Evolutionary conservation across 495 filamentous ascomycete genomes (phyloP).

Genomic region (Lichenothelia convexa): DNA sequence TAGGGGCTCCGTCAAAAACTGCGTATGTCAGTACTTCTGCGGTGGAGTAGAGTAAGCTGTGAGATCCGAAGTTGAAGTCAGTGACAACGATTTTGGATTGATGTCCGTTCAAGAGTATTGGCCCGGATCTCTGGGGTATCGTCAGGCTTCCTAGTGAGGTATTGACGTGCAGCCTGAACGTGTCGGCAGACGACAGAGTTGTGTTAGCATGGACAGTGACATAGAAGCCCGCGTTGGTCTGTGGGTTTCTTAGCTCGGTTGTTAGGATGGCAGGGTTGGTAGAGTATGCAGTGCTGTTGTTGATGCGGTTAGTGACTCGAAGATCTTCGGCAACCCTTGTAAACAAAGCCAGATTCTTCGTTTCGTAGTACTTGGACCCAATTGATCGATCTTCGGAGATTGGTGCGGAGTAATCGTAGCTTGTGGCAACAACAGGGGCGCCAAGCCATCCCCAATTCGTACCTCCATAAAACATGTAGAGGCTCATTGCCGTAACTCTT

Average conservation of each 20-base stretch:
- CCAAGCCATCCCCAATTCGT: constrained; percentile 32
- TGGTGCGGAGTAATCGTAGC: constrained; percentile 26
- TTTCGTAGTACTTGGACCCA: constrained; percentile 39
- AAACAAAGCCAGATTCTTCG: constrained; percentile 39
- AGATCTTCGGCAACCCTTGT: constrained; percentile 34
- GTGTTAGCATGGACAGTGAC: constrained; percentile 33
- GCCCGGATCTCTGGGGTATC: constrained; percentile 22
- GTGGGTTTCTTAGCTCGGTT: constrained; percentile 35
- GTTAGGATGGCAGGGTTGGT: constrained; percentile 28
- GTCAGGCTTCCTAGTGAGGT: constrained; percentile 35
- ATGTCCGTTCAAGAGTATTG: constrained; percentile 35
- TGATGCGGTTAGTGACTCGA: constrained; percentile 33
- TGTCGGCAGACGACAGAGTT: constrained; percentile 25
- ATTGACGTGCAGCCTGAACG: constrained; percentile 33
- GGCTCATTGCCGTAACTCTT: constrained; percentile 24
- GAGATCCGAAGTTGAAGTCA: constrained; percentile 33
- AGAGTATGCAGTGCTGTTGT: constrained; percentile 38
- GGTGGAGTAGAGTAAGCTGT: constrained; percentile 39
- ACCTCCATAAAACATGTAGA: constrained; percentile 40
- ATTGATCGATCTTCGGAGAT: constrained; percentile 40
- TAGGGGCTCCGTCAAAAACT: constrained; percentile 14
- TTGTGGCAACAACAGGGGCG: constrained; percentile 10
- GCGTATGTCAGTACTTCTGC: constrained; percentile 38
- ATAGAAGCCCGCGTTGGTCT: constrained; percentile 38
- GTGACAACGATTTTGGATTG: constrained; percentile 43